Percentiles rank a stretch among this genome's conserved stretches.
Conservation (phyloP, 345 rosid genomes). For the Eucalyptus cloeziana region DNA sequence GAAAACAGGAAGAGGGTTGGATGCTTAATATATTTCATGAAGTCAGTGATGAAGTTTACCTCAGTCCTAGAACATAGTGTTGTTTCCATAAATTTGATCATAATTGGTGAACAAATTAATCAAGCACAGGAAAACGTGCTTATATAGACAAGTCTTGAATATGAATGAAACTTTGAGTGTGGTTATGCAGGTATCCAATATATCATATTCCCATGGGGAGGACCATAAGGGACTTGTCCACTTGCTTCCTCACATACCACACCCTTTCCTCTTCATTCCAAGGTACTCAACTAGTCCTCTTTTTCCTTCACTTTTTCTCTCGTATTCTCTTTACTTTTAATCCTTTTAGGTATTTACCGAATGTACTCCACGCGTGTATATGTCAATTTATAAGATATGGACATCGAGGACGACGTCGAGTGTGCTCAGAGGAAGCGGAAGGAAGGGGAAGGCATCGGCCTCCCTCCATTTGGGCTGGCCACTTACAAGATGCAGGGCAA, state of each 20-base stretch:
- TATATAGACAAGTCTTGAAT: background rate
- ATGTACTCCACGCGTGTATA: background rate
- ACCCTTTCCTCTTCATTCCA: conserved; percentile 44
- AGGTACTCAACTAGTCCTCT: conserved; percentile 4
- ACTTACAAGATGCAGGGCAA: conserved; percentile 52
- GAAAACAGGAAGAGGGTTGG: background rate
- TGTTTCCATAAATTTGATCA: background rate
- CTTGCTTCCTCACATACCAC: conserved; percentile 45
- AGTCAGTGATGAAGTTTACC: background rate
- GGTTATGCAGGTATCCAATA: conserved; percentile 28
- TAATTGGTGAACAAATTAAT: background rate
- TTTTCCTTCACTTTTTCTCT: background rate
- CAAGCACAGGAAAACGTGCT: background rate
- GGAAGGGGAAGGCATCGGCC: conserved; percentile 26
- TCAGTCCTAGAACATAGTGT: background rate
- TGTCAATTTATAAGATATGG: conserved; percentile 11
- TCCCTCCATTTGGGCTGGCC: conserved; percentile 35
- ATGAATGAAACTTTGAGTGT: background rate
- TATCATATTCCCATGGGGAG: conserved; percentile 52
- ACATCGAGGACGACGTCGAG: conserved; percentile 17
- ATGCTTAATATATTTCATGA: background rate
- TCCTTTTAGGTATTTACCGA: background rate
- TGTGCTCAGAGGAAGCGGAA: conserved; percentile 8
- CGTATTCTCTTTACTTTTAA: background rate
- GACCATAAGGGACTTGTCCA: conserved; percentile 46